Base-by-base conservation (phyloP, 805 yeast genomes). In the Wickerhamomyces subpelliculosus region DNA sequence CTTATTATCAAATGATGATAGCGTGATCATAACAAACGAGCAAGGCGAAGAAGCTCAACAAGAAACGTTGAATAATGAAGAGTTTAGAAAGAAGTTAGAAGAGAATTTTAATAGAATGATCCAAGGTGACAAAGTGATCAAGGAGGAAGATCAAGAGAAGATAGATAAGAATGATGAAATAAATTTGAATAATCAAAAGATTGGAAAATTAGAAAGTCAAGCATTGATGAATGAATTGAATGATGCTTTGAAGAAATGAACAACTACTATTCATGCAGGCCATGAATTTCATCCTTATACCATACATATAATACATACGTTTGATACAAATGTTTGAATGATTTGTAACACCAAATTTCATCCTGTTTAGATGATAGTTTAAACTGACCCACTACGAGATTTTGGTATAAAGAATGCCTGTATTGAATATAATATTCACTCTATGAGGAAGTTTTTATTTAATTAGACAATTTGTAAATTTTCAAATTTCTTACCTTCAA, bases 401-500 rank as follows among this genome's bases (percentile, higher is more conserved):
- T n/a, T n/a, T n/a, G n/a, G n/a, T n/a, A n/a, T n/a, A n/a, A n/a
- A n/a, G n/a, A n/a, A n/a, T n/a, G n/a, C n/a, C n/a, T n/a, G n/a
- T n/a, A n/a, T n/a, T n/a, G n/a, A n/a, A n/a, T n/a, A n/a, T n/a
- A n/a, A n/a, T n/a, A n/a, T n/a, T n/a, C n/a, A n/a, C n/a, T n/a
- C n/a, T n/a, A n/a, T n/a, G n/a, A n/a, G n/a, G n/a, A n/a, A n/a
- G n/a, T n/a, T n/a, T n/a, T n/a, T n/a, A n/a, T n/a, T n/a, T n/a
- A n/a, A n/a, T n/a, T n/a, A 59, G 27, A 62, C 17, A 22, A 60
- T 47, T 27, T 46, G 44, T 21, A 52, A 48, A 36, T 56, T 45
- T n/a, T 45, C 46, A 27, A 65, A 67, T 3, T 46, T 33, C 35
- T 68, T 61, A 16, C 80, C 88, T 41, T 66, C 68, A 40, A 72